Percentiles rank a stretch among this genome's conserved stretches.
phyloP scores from a whole-genome alignment of 257 asterid genomes.

The Lavandula angustifolia region DNA sequence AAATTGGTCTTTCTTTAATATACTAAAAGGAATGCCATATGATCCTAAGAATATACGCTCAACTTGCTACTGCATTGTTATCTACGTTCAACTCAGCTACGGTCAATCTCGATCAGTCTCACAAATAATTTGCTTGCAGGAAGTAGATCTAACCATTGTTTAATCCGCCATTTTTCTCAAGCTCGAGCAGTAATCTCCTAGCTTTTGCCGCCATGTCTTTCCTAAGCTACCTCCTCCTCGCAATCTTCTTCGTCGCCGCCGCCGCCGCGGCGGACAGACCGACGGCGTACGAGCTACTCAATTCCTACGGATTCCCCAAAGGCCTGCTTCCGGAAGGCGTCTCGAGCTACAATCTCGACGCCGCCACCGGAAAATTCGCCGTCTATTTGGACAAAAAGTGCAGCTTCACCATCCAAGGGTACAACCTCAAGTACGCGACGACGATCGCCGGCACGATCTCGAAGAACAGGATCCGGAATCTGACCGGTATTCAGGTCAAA shows the following conservation, averaged over 20 bases:
- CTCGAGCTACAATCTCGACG: slow-evolving; percentile 59
- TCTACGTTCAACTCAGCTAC: no score
- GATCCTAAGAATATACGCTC: not conserved
- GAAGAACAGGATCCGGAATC: slow-evolving; percentile 34
- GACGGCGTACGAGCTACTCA: slow-evolving; percentile 57
- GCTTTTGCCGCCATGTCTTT: slow-evolving; percentile 22
- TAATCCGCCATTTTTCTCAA: not conserved
- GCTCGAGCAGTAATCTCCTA: not conserved
- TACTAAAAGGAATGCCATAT: no score
- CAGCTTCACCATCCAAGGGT: slow-evolving; percentile 59
- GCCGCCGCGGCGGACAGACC: slow-evolving; percentile 17
- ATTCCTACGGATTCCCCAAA: slow-evolving; percentile 60
- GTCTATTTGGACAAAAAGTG: slow-evolving; percentile 51
- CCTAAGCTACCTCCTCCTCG: slow-evolving; percentile 27
- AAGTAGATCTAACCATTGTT: not conserved
- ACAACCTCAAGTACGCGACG: slow-evolving; percentile 60
- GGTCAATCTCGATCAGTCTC: not conserved
- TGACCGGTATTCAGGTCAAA: slow-evolving; percentile 71
- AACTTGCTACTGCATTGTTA: not conserved
- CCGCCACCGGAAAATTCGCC: slow-evolving; percentile 64
- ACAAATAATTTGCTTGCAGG: not conserved
- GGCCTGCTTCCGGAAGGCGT: slow-evolving; percentile 83
- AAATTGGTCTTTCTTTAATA: no score
- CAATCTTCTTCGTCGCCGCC: slow-evolving; percentile 27
- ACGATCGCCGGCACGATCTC: slow-evolving; percentile 60